Base-by-base conservation (phyloP, 2,329 filamentous ascomycete genomes). In the Aurifilum marmelostoma region DNA sequence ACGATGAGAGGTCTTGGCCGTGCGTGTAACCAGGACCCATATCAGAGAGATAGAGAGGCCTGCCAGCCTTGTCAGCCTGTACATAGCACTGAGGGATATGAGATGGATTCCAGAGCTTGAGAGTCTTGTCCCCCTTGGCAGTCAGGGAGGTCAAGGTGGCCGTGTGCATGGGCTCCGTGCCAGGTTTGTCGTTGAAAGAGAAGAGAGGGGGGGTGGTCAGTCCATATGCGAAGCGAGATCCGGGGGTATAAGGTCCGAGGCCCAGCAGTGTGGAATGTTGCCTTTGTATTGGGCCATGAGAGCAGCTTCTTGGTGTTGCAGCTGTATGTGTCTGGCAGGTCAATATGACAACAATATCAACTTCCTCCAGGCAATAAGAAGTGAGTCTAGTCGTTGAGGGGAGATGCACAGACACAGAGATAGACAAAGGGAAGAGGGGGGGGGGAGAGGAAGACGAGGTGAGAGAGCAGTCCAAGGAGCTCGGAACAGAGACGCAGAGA, bases 171-270 rank as follows among this genome's bases (percentile, higher is more conserved):
- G 27, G 7, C n/a, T 29, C 6, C 24, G 56, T 37, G 56, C 32
- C 56, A 34, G 56, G 56, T 37, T 37, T 21, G 56, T 37, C 6
- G 56, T 34, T 34, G 34, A 34, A 59, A 7, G 29, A 7, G 18
- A 18, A 59, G 21, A 12, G 18, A 7, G 43, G 1, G 9, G 43
- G 12, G 18, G 56, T 29, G 32, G 16, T 37, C 18, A 37, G 29
- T 37, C n/a, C 29, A 59, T 21, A 32, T 34, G 16, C 18, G 32
- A 37, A n/a, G 56, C 56, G 96, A 99, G 77, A 97, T 99, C 75
- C 93, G 96, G 78, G 96, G 98, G 79, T 96, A 99, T 83, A 99
- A 99, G 84, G 93, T 98, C 74, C 92, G 96, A 76, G 96, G 98
- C 37, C 90, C 56, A 59, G 56, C 56, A 34, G 56, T 12, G 32